Evolutionary conservation across 148 eudicot genomes (phyloP), one percentile per base, ranked within the genome.

Genomic region (Selenicereus undatus): DNA sequence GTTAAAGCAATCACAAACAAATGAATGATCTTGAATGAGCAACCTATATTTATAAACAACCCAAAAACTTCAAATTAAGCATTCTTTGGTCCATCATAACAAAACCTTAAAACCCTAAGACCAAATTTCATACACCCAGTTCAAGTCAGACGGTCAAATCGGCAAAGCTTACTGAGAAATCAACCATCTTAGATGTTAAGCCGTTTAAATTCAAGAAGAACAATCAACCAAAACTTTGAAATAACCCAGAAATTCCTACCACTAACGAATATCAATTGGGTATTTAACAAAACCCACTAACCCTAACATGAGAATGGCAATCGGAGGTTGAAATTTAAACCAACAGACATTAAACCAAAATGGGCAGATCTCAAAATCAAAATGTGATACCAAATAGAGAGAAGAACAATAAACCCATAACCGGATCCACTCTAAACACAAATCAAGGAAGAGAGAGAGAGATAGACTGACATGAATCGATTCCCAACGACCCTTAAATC

Each of bases 401-500:
- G 2, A 32, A 51, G 48, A 71, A n/a, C 54, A 30, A 51, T 45
- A 51, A 0, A 43, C 3, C 12, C 29, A 68, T 3, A 71, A 79
- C 76, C 7, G 26, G 10, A 42, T 22, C 75, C 24, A 42, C 27
- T 62, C 62, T 26, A 68, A 48, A 10, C 39, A 21, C 8, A 60
- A 73, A 45, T 42, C 21, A 18, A 74, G 4, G 32, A 9, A 14
- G 62, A 39, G 76, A 58, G 51, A 84, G 2, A 26, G 18, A 42
- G 11, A 75, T 27, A 77, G 22, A 56, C 86, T 66, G 0, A 94
- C 97, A 86, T 91, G 83, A 86, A 86, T 80, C 89, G 89, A 77
- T 65, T 91, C 18, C 97, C 99, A 13, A 88, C 78, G 20, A 88
- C 56, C 84, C 90, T 97, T 71, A 94, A 85, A 87, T 97, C 98